phyloP scores from a whole-genome alignment of 2,329 filamentous ascomycete species.

The Colletotrichum lentis region DNA sequence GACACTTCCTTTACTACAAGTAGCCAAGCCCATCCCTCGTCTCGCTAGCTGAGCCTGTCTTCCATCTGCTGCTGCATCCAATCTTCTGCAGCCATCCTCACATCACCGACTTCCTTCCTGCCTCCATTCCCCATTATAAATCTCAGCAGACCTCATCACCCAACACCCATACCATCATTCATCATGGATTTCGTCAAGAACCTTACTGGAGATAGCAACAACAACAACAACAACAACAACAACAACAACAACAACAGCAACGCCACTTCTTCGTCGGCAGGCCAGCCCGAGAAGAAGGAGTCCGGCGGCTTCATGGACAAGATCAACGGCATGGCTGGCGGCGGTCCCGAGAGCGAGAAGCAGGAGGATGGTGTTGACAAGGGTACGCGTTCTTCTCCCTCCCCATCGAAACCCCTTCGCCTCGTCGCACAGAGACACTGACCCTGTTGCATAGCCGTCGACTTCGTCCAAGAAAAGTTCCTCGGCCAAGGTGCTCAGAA shows the following conservation, averaged over 20 bases:
- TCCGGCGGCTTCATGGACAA: conserved; percentile 71
- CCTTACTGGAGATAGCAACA: conserved; percentile 53
- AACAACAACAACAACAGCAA: conserved; percentile 49
- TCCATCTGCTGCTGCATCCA: background rate
- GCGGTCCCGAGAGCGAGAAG: conserved; percentile 78
- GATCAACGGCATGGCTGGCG: conserved; percentile 75
- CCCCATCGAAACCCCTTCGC: background rate
- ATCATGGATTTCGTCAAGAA: conserved; percentile 67
- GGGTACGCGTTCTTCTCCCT: conserved; percentile 56
- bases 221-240: conserved; percentile 48
- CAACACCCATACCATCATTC: conserved; percentile 14
- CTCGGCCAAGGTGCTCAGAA: conserved; percentile 74
- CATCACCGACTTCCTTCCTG: background rate
- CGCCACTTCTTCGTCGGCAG: conserved; percentile 40
- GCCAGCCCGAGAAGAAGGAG: conserved; percentile 47
- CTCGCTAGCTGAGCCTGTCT: background rate
- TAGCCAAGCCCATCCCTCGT: conserved; percentile 31
- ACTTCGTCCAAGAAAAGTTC: conserved; percentile 79
- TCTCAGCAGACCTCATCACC: background rate
- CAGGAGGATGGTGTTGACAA: conserved; percentile 87
- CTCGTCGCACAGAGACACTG: background rate
- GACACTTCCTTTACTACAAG: conserved; percentile 28
- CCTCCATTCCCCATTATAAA: background rate
- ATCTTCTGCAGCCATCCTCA: background rate
- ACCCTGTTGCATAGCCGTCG: conserved; percentile 65